Evolutionary conservation across 805 yeast genomes (phyloP), one percentile per base, ranked within the genome.

Genomic region (Starmerella asiatica): DNA sequence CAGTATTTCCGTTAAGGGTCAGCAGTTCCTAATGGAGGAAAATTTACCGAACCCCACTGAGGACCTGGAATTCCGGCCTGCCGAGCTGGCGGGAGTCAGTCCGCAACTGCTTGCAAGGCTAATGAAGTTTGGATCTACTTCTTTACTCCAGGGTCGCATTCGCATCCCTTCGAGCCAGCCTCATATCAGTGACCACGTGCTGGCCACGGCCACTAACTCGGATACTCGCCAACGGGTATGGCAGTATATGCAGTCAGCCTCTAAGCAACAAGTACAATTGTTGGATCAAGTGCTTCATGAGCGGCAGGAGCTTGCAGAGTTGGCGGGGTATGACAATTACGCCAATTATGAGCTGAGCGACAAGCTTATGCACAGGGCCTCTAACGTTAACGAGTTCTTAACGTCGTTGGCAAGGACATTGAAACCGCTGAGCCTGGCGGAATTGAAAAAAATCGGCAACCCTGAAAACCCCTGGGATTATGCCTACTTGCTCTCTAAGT

Each of bases 331-430:
- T 53, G 50, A 61, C 18, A 75, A 79, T 27, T 91, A 65, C 59
- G 74, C 88, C 0, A 77, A 79, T 29, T 86, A 91, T 55, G 93
- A 83, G 54, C 62, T 91, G 26, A 75, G 73, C 44, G 93, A 84
- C 45, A 91, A 91, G 57, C 82, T 91, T 94, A 94, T 94, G 7
- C 75, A 75, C 45, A 68, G 61, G 8, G 93, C 95, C 0, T 73
- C 72, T 29, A 75, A 82, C 51, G 98, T 86, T 2, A 57, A 65
- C 45, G 65, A 76, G 8, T 85, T 91, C 48, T 60, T 91, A 38
- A 59, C 64, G 2, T 74, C 76, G 30, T 58, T 86, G 38, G 71
- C 79, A 9, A 56, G 58, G 3, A 66, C 65, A 46, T 69, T 68
- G 39, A 67, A 55, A 42, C 73, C 68, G 0, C 69, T 69, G 16